A percentile compares a stretch with the other conserved stretches of the same genome.
phyloP scores from a whole-genome alignment of 2,329 filamentous ascomycete species.

The Pezicula rhizophila region DNA sequence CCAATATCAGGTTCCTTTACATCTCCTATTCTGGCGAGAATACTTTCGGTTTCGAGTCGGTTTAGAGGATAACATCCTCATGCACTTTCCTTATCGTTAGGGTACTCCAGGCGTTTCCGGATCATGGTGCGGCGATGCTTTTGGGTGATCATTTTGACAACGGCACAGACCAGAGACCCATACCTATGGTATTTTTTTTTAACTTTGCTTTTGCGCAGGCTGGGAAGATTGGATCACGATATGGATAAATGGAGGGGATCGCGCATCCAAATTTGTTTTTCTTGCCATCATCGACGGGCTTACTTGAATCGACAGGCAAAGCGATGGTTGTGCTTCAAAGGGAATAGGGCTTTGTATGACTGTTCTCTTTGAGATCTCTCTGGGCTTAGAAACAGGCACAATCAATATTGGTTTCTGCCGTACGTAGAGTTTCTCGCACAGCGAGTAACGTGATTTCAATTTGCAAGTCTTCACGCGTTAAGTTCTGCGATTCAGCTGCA shows the following conservation, averaged over 20 bases:
- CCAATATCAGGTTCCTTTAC: constrained; percentile 61
- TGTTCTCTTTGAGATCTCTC: constrained; percentile 11
- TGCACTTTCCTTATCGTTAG: constrained; percentile 2
- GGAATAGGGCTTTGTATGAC: constrained; percentile 3
- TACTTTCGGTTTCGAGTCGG: constrained; percentile 68
- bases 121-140: neutral
- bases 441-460: no score
- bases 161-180: neutral
- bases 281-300: neutral
- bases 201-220: neutral
- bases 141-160: neutral
- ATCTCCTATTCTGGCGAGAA: constrained; percentile 99
- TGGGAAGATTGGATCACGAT: neutral
- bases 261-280: neutral
- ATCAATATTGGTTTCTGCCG: constrained; percentile 22
- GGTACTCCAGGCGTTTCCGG: constrained; percentile 6
- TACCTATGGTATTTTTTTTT: constrained; percentile 2
- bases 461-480: no score
- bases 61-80: constrained; percentile 4
- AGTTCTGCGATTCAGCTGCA: no score
- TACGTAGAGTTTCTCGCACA: neutral
- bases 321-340: neutral
- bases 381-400: constrained; percentile 18
- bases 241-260: neutral
- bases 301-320: neutral